phyloP scores from a whole-genome alignment of 495 filamentous ascomycete genomes.

The Lasiosphaeriaceae sp. region DNA sequence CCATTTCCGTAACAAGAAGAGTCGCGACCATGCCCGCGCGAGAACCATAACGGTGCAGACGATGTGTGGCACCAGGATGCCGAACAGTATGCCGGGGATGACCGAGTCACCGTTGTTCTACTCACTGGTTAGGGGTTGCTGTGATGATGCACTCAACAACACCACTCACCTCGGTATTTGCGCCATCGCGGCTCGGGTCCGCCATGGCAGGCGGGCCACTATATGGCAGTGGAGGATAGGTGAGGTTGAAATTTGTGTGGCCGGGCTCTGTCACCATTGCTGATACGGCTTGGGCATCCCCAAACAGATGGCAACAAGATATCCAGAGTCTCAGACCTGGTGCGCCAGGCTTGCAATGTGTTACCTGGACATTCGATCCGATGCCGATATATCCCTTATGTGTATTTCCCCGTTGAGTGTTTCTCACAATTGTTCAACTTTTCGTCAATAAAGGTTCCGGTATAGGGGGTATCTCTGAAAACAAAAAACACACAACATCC shows the following conservation, averaged over 20 bases:
- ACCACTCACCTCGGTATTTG: background rate
- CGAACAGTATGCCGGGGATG: slow-evolving; percentile 24
- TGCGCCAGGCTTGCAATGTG: background rate
- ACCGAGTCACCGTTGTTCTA: slow-evolving; percentile 4
- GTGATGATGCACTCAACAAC: background rate
- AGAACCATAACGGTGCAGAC: slow-evolving; percentile 26
- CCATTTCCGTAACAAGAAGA: slow-evolving; percentile 28
- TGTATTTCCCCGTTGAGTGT: background rate
- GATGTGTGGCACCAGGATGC: slow-evolving; percentile 27
- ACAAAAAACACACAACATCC: too few species aligned
- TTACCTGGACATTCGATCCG: background rate
- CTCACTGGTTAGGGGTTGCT: background rate
- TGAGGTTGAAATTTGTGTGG: slow-evolving; percentile 28
- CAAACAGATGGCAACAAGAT: background rate
- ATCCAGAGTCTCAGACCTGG: background rate
- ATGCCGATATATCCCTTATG: background rate
- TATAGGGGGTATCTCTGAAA: background rate
- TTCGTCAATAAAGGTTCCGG: background rate
- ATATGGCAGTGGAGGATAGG: slow-evolving; percentile 15
- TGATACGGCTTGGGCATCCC: background rate
- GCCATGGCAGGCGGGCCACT: slow-evolving; percentile 1
- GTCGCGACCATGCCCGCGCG: slow-evolving; percentile 22
- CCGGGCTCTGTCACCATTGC: slow-evolving; percentile 15
- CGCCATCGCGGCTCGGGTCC: background rate
- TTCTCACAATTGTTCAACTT: too few species aligned